A percentile compares a stretch with the other conserved stretches of the same genome.
phyloP scores from a whole-genome alignment of 75 land plant species.

The Isoetes taiwanensis region DNA sequence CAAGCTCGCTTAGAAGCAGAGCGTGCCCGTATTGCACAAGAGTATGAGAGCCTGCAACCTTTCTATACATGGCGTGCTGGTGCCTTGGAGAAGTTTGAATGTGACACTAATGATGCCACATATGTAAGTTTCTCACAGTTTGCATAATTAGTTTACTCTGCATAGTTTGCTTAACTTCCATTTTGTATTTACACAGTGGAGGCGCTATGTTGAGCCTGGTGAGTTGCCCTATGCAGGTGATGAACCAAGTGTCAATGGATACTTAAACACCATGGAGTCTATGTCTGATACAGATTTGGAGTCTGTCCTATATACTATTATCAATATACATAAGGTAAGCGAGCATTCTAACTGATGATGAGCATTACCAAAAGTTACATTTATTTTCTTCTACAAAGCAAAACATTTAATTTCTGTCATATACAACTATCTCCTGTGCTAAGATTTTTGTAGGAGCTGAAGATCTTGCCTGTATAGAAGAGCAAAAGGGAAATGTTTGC shows the following conservation, averaged over 20 bases:
- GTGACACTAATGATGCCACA: background rate
- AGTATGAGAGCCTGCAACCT: conserved; percentile 12
- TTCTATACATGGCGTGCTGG: conserved; percentile 12
- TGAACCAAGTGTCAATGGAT: conserved; percentile 15
- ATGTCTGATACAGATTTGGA: conserved; percentile 15
- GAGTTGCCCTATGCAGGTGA: conserved; percentile 19
- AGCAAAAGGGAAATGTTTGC: conserved; percentile 16
- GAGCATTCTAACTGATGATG: no score
- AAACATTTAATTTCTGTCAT: no score
- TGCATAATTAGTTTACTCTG: background rate
- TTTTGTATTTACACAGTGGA: conserved; percentile 18
- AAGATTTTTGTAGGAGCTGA: conserved; percentile 14
- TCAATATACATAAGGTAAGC: conserved; percentile 16
- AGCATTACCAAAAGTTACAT: no score
- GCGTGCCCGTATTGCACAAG: conserved; percentile 14
- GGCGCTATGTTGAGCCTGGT: conserved; percentile 20
- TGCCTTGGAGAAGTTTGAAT: conserved; percentile 12
- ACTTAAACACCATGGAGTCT: conserved; percentile 6
- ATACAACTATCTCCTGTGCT: background rate
- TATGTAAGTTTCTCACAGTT: conserved; percentile 8
- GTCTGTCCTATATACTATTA: conserved; percentile 9
- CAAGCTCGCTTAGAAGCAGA: conserved; percentile 33
- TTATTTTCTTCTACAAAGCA: no score
- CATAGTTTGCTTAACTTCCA: background rate
- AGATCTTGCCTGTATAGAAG: conserved; percentile 19